phyloP scores from a whole-genome alignment of 2,329 filamentous ascomycete species.

The Pseudogymnoascus sp. region DNA sequence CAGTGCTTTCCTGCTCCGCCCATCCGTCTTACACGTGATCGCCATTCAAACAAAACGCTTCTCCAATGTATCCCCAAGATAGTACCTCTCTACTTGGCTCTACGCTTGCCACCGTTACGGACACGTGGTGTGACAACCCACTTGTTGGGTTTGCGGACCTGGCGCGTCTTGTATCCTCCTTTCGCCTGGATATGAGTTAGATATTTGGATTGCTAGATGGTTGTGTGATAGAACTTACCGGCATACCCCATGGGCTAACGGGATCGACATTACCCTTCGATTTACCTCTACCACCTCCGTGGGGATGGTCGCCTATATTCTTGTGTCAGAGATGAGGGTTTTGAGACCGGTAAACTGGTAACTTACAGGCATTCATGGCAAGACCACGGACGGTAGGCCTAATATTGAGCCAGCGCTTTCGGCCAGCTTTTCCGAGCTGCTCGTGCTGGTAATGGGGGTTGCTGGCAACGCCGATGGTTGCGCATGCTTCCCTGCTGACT shows the following conservation, averaged over 20 bases:
- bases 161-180: conserved; percentile 84
- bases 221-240: conserved; percentile 51
- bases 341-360: conserved; percentile 8
- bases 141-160: conserved; percentile 82
- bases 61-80: not conserved
- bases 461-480: conserved; percentile 88
- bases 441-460: conserved; percentile 86
- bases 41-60: conserved; percentile 4
- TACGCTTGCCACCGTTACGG: conserved; percentile 86
- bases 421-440: conserved; percentile 89
- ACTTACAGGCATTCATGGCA: conserved; percentile 90
- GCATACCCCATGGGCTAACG: conserved; percentile 92
- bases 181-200: conserved; percentile 50
- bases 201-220: not conserved
- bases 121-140: conserved; percentile 76
- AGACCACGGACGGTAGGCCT: conserved; percentile 92
- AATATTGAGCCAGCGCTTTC: conserved; percentile 88
- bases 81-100: conserved; percentile 45
- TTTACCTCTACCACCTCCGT: conserved; percentile 98
- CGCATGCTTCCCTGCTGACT: conserved; percentile 86
- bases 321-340: conserved; percentile 21
- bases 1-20: conserved; percentile 7
- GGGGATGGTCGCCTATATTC: conserved; percentile 73
- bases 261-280: conserved; percentile 97
- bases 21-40: not conserved